Base-by-base conservation (phyloP, 2,329 filamentous ascomycete species). In the Penicillium rolfsii region DNA sequence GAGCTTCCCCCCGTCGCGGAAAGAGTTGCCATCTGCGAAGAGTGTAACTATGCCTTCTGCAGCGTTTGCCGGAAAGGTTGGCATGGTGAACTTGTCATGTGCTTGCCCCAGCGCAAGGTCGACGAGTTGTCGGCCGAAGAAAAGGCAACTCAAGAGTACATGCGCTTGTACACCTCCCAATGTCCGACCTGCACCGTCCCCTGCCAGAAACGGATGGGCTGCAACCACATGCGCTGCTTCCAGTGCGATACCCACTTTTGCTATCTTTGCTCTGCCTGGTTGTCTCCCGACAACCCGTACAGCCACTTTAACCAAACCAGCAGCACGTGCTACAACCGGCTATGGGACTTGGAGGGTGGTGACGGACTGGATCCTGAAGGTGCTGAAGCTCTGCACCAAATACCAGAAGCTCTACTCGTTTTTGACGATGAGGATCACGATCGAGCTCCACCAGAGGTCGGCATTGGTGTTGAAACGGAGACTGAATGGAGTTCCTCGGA, bases 151-250 rank as follows among this genome's bases (percentile, higher is more conserved):
- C 83, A 95, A 64, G 90, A 95, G 60, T 99, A 96, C 73, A 83
- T 99, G 68, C 83, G 86, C 52, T 79, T 87, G 63, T 88, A 97
- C 78, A 96, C 93, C 0, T 92, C 92, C 11, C 88, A 90, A 1
- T 99, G 95, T 73, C 93, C 95, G 11, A 94, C 92, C 4, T 99
- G 95, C 78, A 87, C 83, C 33, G 89, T 90, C 0, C 91, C 91
- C 0, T 89, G 89, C 24, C 91, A 97, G 74, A 99, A 99, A 81
- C 91, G 90, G 1, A 88, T 91, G 72, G 95, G 95, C 41, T 99
- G 95, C 82, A 97, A 97, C 76, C 93, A 97, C 77, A 98, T 98
- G 93, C 91, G 89, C 53, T 97, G 94, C 78, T 91, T 89, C 75
- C 88, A 91, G 65, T 99, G 95, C 80, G 84, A 89, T 55, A 90